Conservation (phyloP, 2,329 filamentous ascomycete species). For the Phaeosphaeria sp. region DNA sequence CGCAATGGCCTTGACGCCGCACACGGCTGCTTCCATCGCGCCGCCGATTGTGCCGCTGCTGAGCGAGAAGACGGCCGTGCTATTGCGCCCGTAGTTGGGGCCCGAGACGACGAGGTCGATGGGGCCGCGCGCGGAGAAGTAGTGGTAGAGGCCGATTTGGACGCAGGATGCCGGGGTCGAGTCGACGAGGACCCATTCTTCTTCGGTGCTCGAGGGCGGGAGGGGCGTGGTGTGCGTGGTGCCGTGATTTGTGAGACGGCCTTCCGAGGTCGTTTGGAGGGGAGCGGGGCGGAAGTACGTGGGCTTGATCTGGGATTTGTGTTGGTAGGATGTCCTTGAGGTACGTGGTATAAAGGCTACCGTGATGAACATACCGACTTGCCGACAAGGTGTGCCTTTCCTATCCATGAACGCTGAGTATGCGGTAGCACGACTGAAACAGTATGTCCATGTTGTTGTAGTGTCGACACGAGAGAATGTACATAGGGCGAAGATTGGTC, state of each 20-base stretch:
- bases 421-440: constrained; percentile 92
- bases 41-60: constrained; percentile 58
- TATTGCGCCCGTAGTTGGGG: constrained; percentile 60
- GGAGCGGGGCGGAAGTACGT: constrained; percentile 78
- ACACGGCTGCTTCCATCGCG: constrained; percentile 57
- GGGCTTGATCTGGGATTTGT: constrained; percentile 64
- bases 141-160: constrained; percentile 56
- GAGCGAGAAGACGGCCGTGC: constrained; percentile 58
- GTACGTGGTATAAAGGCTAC: background rate
- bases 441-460: constrained; percentile 73
- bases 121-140: constrained; percentile 52
- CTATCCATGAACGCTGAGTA: constrained; percentile 95
- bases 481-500: constrained; percentile 58
- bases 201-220: constrained; percentile 38
- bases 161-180: constrained; percentile 58
- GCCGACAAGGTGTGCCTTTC: constrained; percentile 95
- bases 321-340: background rate
- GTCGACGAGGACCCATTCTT: constrained; percentile 59
- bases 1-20: constrained; percentile 69
- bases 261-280: constrained; percentile 51
- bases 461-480: constrained; percentile 52
- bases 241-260: constrained; percentile 47
- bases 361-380: constrained; percentile 61
- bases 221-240: constrained; percentile 42
- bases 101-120: constrained; percentile 58